Base-by-base conservation (phyloP, 2,329 filamentous ascomycete species). In the Arthrinium phaeospermum region DNA sequence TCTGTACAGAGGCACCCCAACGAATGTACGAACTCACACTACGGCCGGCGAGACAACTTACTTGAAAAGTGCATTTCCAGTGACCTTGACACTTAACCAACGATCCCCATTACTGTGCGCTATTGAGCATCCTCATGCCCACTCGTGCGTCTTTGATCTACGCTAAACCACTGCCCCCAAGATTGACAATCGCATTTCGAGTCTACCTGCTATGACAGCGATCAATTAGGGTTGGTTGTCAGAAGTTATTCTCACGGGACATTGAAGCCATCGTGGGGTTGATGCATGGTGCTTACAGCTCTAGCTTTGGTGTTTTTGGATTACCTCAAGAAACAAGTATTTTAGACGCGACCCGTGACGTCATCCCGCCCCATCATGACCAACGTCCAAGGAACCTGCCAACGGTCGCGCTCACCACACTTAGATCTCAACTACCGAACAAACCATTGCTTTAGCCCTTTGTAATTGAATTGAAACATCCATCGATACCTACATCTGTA, bases 321-420 rank as follows among this genome's bases (percentile, higher is more conserved):
- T 64, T 41, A 41, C 22, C 19, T 5, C 57, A n/a, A 64, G 57
- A 64, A 64, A 64, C 57, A 64, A 64, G 57, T 41, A 64, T 64
- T 64, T 41, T 34, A 22, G 8, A n/a, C 34, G 10, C 19, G 10
- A 14, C 34, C 34, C 57, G 22, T 64, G 57, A 64, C 57, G 57
- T 64, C 57, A 64, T 64, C 34, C 34, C 34, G 22, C 57, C 34
- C 34, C 57, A n/a, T 64, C 57, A 64, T 64, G 1, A 64, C 30
- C 34, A 64, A 64, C 57, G 34, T n/a, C 57, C 22, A 41, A 10
- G 19, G 19, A 41, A 41, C 34, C 30, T 64, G 57, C 30, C 19
- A 64, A 57, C 34, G 22, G 19, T 41, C 34, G 34, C 34, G 57
- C 34, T 64, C 34, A 41, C 57, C 22, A 41, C 34, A 16, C 57